Evolutionary conservation across 2,329 filamentous ascomycete genomes (phyloP).

Genomic region (Microdochium bolleyi): DNA sequence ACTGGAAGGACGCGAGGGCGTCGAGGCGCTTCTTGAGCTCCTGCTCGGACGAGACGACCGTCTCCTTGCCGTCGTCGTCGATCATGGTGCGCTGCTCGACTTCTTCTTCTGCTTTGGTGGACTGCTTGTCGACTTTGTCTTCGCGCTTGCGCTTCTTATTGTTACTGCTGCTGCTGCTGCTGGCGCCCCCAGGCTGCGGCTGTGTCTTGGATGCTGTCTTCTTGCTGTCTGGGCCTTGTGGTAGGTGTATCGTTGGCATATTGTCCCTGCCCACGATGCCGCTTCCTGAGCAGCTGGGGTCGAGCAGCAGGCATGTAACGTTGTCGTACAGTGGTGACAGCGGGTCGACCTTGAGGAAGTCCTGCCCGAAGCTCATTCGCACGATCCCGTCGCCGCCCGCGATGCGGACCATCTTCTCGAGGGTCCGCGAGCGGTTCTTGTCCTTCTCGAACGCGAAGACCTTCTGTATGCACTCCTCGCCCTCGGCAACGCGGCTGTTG

Average conservation of each 20-base stretch:
- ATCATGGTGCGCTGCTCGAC: slow-evolving; percentile 27
- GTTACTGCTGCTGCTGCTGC: slow-evolving; percentile 5
- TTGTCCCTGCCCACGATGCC: slow-evolving; percentile 89
- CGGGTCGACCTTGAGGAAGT: slow-evolving; percentile 75
- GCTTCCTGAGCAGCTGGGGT: slow-evolving; percentile 92
- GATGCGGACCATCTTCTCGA: slow-evolving; percentile 76
- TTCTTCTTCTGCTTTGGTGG: slow-evolving; percentile 13
- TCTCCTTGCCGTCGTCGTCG: slow-evolving; percentile 50
- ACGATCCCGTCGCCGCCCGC: slow-evolving; percentile 65
- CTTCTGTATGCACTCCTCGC: slow-evolving; percentile 21
- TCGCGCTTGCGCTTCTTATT: slow-evolving; percentile 11
- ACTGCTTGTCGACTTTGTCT: slow-evolving; percentile 18
- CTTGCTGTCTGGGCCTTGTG: slow-evolving; percentile 19
- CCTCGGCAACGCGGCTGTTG: slow-evolving; percentile 29
- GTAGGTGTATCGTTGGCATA: slow-evolving; percentile 59
- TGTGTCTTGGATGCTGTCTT: slow-evolving; percentile 17
- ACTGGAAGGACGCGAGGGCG: slow-evolving; percentile 74
- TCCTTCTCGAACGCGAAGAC: slow-evolving; percentile 82
- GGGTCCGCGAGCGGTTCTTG: slow-evolving; percentile 57
- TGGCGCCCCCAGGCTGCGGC: neutral
- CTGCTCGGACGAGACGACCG: slow-evolving; percentile 40
- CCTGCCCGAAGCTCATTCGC: slow-evolving; percentile 62
- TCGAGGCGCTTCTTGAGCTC: slow-evolving; percentile 57
- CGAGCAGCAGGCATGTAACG: slow-evolving; percentile 79
- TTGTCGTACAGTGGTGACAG: slow-evolving; percentile 48